Percentiles rank a stretch among this genome's conserved stretches.
Evolutionary conservation across 768 basidiomycete species (phyloP).

Genomic region (Mycena kentingensis): DNA sequence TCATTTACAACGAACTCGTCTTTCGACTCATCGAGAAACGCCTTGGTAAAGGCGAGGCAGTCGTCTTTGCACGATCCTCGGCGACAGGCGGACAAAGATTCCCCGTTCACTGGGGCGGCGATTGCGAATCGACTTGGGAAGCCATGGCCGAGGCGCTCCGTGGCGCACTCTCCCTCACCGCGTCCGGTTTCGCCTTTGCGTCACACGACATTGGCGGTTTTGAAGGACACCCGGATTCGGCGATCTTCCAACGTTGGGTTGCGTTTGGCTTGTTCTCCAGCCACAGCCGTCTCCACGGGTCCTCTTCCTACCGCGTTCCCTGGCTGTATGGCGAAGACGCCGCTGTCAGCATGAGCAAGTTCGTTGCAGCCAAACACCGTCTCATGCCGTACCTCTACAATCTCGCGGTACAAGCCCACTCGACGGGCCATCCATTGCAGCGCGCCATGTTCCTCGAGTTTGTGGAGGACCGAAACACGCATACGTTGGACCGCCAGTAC

Average conservation of each 20-base stretch:
- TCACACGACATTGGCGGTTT: constrained; percentile 81
- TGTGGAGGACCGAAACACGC: constrained; percentile 57
- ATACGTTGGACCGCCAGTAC: constrained; percentile 59
- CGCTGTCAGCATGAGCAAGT: constrained; percentile 59
- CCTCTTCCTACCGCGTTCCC: constrained; percentile 73
- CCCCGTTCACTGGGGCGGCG: constrained; percentile 67
- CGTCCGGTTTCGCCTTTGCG: constrained; percentile 71
- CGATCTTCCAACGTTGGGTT: constrained; percentile 76
- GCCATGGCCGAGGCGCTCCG: constrained; percentile 78
- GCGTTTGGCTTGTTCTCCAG: constrained; percentile 78
- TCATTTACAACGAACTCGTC: constrained; percentile 70
- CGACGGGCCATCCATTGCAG: constrained; percentile 56
- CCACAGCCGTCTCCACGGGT: constrained; percentile 74
- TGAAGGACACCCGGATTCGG: constrained; percentile 69
- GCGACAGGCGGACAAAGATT: constrained; percentile 72
- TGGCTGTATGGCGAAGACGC: constrained; percentile 78
- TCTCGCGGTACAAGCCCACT: constrained; percentile 52
- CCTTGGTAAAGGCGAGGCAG: constrained; percentile 65
- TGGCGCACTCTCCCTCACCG: constrained; percentile 63
- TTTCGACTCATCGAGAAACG: constrained; percentile 59
- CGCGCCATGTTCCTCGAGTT: constrained; percentile 73
- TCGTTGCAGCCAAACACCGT: constrained; percentile 65
- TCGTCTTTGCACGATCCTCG: constrained; percentile 69
- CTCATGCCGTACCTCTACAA: constrained; percentile 75
- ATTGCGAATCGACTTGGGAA: constrained; percentile 76